These are phyloP conservation scores for Pseudognaphalium luteoalbum DNA, from an alignment of 129 eudicot genomes.

Conservation along the genomic window DNA sequence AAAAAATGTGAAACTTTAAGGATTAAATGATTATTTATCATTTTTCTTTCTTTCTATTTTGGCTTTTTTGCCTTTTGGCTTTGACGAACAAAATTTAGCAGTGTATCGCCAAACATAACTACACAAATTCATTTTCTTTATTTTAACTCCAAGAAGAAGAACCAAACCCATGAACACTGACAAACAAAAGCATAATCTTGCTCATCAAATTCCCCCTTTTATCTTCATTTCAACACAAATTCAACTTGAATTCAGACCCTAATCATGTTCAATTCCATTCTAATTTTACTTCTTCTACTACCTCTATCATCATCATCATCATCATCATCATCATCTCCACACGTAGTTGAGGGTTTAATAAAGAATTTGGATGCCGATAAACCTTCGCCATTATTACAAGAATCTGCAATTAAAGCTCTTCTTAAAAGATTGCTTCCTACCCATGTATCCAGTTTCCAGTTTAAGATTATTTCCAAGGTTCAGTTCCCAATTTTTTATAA, in stretches of 20 bases:
- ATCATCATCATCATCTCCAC: slow-evolving; percentile 26
- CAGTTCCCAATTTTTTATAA: neutral
- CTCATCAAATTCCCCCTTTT: neutral
- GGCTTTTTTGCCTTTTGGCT: no score
- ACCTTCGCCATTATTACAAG: slow-evolving; percentile 62
- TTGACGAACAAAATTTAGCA: no score
- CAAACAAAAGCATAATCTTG: neutral
- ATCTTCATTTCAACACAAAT: neutral
- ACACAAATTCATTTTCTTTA: neutral
- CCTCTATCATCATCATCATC: slow-evolving; percentile 40
- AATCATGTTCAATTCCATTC: slow-evolving; percentile 36
- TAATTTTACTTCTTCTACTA: slow-evolving; percentile 37
- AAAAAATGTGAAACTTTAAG: no score
- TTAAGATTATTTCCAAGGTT: slow-evolving; percentile 74
- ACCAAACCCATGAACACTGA: neutral
- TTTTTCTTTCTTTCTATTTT: no score
- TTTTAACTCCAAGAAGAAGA: neutral
- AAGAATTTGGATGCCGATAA: slow-evolving; percentile 53
- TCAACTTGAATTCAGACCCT: slow-evolving; percentile 16
- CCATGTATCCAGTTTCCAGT: slow-evolving; percentile 64
- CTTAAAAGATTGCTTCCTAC: slow-evolving; percentile 81
- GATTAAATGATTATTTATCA: no score
- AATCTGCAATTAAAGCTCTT: slow-evolving; percentile 74
- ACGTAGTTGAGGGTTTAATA: slow-evolving; percentile 46
- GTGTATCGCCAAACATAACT: no score